These are phyloP conservation scores for Sugiyamaella chiloensis DNA, from an alignment of 805 yeast species.

Conservation along the genomic window DNA sequence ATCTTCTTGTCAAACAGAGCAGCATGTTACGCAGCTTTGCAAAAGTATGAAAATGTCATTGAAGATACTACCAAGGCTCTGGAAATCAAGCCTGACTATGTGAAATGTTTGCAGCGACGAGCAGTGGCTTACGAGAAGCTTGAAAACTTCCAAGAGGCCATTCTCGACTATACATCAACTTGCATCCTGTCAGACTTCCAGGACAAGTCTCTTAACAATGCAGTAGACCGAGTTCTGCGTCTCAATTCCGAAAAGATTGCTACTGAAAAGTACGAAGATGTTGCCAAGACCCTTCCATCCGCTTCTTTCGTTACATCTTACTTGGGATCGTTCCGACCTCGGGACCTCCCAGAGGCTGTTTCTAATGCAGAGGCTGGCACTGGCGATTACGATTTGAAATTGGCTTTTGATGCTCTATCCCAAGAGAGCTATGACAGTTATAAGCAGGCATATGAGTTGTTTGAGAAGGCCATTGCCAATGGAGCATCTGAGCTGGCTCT, in stretches of 20 bases:
- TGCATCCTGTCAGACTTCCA: slow-evolving; percentile 81
- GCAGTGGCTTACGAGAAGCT: slow-evolving; percentile 86
- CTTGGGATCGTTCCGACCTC: slow-evolving; percentile 75
- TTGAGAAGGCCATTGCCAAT: slow-evolving; percentile 31
- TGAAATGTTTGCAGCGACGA: slow-evolving; percentile 89
- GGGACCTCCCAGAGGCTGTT: slow-evolving; percentile 48
- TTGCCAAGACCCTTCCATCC: slow-evolving; percentile 65
- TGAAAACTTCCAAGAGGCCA: slow-evolving; percentile 76
- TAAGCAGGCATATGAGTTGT: slow-evolving; percentile 55
- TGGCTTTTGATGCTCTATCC: slow-evolving; percentile 58
- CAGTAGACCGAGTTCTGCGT: slow-evolving; percentile 82
- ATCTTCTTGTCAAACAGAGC: slow-evolving; percentile 93
- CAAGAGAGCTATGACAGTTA: slow-evolving; percentile 52
- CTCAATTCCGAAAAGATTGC: slow-evolving; percentile 74
- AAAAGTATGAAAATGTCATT: slow-evolving; percentile 77
- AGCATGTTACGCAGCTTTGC: slow-evolving; percentile 86
- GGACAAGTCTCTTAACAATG: slow-evolving; percentile 70
- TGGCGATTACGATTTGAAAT: slow-evolving; percentile 61
- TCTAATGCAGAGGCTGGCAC: slow-evolving; percentile 50
- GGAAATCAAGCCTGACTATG: slow-evolving; percentile 80
- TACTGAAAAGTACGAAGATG: slow-evolving; percentile 47
- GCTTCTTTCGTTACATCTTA: slow-evolving; percentile 73
- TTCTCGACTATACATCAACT: slow-evolving; percentile 86
- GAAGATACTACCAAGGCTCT: slow-evolving; percentile 86
- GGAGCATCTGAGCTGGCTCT: slow-evolving; percentile 48